Evolutionary conservation across 1,284 basidiomycete genomes (phyloP).

Genomic region (Pyrrhoderma noxium): DNA sequence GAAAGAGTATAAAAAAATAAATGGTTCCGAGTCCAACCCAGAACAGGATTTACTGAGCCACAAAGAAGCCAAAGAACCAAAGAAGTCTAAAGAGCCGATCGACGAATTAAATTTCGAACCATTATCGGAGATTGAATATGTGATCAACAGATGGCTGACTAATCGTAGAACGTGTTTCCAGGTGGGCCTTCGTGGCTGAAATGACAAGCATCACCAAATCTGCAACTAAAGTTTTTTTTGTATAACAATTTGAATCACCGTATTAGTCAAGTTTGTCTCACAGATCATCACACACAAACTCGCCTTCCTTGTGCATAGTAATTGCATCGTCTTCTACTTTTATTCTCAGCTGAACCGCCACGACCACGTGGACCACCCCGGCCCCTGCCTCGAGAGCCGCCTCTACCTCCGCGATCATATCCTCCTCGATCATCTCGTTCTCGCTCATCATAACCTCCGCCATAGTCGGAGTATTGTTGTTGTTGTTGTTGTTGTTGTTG

Average conservation of each 20-base stretch:
- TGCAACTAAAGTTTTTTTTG: conserved; percentile 50
- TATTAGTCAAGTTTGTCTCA: conserved; percentile 38
- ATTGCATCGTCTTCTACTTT: conserved; percentile 75
- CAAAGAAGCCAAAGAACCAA: neutral
- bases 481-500: conserved; percentile 2
- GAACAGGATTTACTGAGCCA: neutral
- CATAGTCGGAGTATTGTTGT: neutral
- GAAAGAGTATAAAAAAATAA: no score
- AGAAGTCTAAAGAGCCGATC: neutral
- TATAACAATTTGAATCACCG: conserved; percentile 26
- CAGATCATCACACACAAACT: conserved; percentile 34
- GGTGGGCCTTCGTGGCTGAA: conserved; percentile 53
- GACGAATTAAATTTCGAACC: neutral
- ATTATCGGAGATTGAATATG: no score
- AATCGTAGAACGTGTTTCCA: conserved; percentile 4
- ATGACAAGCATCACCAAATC: conserved; percentile 78
- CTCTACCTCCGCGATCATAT: conserved; percentile 7
- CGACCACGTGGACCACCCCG: conserved; percentile 37
- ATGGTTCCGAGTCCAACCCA: neutral
- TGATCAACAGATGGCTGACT: conserved; percentile 1
- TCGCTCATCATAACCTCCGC: neutral
- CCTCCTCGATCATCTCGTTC: conserved; percentile 10
- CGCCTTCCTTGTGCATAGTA: conserved; percentile 85
- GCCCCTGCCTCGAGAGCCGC: conserved; percentile 26
- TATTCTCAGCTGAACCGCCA: conserved; percentile 48